These are phyloP conservation scores for Clarireedia sp. DNA, from an alignment of 2,329 filamentous ascomycete genomes.

Conservation along the genomic window DNA sequence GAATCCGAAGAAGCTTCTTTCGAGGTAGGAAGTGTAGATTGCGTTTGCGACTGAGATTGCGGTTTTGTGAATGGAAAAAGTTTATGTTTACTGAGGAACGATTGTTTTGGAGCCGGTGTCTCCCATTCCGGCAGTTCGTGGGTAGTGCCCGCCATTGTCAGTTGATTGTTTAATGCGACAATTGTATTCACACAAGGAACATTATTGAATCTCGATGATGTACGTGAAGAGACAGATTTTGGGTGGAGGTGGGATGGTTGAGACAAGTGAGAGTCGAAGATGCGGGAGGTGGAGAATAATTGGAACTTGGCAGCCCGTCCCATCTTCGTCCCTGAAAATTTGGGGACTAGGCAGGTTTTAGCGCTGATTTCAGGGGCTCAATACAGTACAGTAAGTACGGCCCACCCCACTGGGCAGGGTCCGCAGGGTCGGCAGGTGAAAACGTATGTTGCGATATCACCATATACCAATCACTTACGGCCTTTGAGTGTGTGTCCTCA, in stretches of 20 bases:
- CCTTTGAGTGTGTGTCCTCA: too few relatives aligned
- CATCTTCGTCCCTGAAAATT: background rate
- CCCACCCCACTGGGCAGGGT: background rate
- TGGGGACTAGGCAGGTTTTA: background rate
- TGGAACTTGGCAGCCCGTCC: background rate
- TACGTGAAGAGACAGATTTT: background rate
- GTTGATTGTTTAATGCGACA: background rate
- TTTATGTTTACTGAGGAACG: conserved; percentile 14
- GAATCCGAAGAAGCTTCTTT: conserved; percentile 3
- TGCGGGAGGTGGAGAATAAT: background rate
- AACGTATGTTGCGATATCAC: background rate
- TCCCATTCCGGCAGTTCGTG: conserved; percentile 25
- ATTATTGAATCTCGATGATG: background rate
- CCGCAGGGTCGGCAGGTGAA: background rate
- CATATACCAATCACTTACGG: background rate
- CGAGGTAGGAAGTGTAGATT: conserved; percentile 1
- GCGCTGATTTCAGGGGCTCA: background rate
- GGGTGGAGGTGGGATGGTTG: background rate
- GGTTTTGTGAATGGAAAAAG: conserved; percentile 9
- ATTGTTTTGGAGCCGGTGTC: conserved; percentile 10
- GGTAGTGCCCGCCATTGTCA: conserved; percentile 11
- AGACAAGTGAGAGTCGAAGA: background rate
- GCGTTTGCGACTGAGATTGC: background rate
- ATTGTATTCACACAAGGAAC: background rate
- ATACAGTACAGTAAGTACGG: too few relatives aligned